Percentiles rank a stretch among this genome's conserved stretches.
These are phyloP conservation scores for Cercospora sp. DNA, from an alignment of 2,329 filamentous ascomycete genomes.

Conservation along the genomic window DNA sequence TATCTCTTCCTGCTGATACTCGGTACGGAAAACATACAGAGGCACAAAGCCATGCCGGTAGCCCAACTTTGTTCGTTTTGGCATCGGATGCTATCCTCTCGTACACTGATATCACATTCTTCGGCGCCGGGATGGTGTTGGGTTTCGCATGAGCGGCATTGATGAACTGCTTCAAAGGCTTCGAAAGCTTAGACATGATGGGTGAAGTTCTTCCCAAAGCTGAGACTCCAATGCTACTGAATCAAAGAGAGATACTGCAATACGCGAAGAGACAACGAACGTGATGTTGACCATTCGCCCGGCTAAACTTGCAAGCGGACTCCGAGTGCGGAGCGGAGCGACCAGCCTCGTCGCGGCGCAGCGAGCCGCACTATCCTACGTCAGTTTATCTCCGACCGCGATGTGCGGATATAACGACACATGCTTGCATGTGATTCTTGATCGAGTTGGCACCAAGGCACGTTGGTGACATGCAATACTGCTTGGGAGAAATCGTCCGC, in stretches of 20 bases:
- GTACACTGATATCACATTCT: conserved; percentile 65
- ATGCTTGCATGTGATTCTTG: background rate
- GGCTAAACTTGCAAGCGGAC: background rate
- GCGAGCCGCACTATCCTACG: background rate
- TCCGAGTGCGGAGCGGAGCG: background rate
- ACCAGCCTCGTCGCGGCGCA: background rate
- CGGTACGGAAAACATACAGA: conserved; percentile 50
- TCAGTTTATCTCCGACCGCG: background rate
- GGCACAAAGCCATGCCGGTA: conserved; percentile 66
- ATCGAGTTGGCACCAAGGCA: background rate
- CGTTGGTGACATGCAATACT: background rate
- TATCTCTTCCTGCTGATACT: too few relatives aligned
- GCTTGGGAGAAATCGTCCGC: background rate
- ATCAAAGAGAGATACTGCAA: background rate
- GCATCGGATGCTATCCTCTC: conserved; percentile 65
- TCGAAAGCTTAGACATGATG: conserved; percentile 71
- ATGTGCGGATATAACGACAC: background rate
- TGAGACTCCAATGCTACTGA: background rate
- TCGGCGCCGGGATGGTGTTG: conserved; percentile 64
- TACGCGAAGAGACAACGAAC: background rate
- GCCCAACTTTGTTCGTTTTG: conserved; percentile 60
- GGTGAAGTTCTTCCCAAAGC: background rate
- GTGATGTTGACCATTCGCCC: background rate
- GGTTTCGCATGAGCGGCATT: conserved; percentile 68
- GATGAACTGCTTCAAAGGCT: conserved; percentile 71